Percentiles rank a stretch among this genome's conserved stretches.
Conservation (phyloP, 352 stramenopile species). For the Globisporangium mamillatum region DNA sequence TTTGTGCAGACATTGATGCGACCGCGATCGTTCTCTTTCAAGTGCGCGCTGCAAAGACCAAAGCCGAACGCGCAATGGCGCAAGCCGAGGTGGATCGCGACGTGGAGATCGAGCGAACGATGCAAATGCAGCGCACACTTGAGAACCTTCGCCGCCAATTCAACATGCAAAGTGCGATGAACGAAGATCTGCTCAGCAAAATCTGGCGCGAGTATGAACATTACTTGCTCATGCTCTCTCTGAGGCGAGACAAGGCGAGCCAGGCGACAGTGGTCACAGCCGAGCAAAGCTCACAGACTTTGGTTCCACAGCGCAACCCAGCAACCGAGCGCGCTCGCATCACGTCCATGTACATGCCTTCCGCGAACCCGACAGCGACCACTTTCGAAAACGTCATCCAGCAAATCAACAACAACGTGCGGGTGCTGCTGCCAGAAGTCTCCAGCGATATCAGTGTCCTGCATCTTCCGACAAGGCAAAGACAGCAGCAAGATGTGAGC, state of each 20-base stretch:
- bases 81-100: constrained; percentile 47
- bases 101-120: constrained; percentile 39
- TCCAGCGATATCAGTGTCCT: constrained; percentile 23
- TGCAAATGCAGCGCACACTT: constrained; percentile 42
- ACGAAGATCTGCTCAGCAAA: constrained; percentile 55
- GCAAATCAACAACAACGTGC: constrained; percentile 56
- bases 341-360: constrained; percentile 41
- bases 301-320: constrained; percentile 63
- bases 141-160: constrained; percentile 38
- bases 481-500: not conserved
- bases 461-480: not conserved
- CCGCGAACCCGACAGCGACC: constrained; percentile 21
- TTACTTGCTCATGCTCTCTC: constrained; percentile 54
- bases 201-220: constrained; percentile 64
- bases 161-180: constrained; percentile 43
- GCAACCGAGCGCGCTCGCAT: constrained; percentile 57
- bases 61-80: constrained; percentile 23
- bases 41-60: constrained; percentile 18
- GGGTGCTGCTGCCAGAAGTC: constrained; percentile 46
- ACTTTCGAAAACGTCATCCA: constrained; percentile 42
- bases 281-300: constrained; percentile 46
- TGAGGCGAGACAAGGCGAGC: constrained; percentile 49
- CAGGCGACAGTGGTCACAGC: constrained; percentile 52
- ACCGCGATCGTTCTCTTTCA: constrained; percentile 25
- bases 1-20: constrained; percentile 45